Conservation (phyloP, 164 flowering plant species). For the Paratinospora sagittata region DNA sequence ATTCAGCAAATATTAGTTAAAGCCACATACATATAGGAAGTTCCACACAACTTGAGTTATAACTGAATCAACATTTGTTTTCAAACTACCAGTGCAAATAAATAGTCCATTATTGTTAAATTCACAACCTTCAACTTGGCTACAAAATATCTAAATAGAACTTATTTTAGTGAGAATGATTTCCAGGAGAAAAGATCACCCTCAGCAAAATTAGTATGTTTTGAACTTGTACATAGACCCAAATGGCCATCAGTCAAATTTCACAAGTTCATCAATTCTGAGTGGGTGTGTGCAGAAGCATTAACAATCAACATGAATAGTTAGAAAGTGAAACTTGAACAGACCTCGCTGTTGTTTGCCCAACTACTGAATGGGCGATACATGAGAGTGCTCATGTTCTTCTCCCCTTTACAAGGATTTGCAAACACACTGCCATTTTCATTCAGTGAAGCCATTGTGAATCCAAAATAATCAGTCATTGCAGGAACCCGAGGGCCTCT, state of each 20-base stretch:
- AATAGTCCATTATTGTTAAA: too few relatives aligned
- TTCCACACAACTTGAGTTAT: neutral
- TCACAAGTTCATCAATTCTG: too few relatives aligned
- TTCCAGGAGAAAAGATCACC: too few relatives aligned
- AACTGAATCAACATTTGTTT: neutral
- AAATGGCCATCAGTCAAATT: too few relatives aligned
- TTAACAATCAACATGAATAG: neutral
- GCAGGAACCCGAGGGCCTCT: slow-evolving; percentile 91
- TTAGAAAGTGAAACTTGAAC: slow-evolving; percentile 10
- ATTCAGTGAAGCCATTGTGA: slow-evolving; percentile 90
- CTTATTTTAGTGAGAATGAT: too few relatives aligned
- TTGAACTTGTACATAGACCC: too few relatives aligned
- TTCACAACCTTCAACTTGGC: too few relatives aligned
- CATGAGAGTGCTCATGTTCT: slow-evolving; percentile 90
- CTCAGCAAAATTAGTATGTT: too few relatives aligned
- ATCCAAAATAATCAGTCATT: slow-evolving; percentile 95
- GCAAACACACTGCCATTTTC: slow-evolving; percentile 95
- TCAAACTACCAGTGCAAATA: neutral
- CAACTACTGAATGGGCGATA: slow-evolving; percentile 95
- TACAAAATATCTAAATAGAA: too few relatives aligned
- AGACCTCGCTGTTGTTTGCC: slow-evolving; percentile 97
- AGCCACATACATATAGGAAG: neutral
- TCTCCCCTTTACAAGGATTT: slow-evolving; percentile 85
- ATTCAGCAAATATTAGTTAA: too few relatives aligned
- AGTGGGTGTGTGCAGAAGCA: neutral